Percentiles rank a stretch among this genome's conserved stretches.
These are phyloP conservation scores for Coemansia nantahalensis DNA, from an alignment of 192 early-diverging fungal genomes.

Conservation along the genomic window DNA sequence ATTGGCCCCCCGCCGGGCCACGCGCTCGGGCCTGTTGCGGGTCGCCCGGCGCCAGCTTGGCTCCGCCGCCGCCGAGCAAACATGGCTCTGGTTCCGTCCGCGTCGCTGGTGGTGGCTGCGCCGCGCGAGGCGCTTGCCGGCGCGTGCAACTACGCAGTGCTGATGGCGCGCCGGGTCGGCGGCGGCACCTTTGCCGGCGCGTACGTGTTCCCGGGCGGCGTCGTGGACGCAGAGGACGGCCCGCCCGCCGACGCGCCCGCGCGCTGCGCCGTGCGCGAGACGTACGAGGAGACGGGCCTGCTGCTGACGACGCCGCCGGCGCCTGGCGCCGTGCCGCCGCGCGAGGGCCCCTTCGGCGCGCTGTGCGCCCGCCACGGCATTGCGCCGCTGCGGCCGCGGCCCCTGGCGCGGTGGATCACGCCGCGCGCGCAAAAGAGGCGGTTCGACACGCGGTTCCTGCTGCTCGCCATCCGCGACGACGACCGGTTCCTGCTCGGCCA, in stretches of 20 bases:
- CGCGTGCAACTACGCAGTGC: slow-evolving; percentile 44
- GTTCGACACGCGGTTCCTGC: slow-evolving; percentile 47
- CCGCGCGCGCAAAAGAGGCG: slow-evolving; percentile 25
- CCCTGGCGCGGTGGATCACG: slow-evolving; percentile 56
- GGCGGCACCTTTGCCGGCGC: slow-evolving; percentile 36
- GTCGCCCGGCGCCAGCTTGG: no score
- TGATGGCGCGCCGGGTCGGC: slow-evolving; percentile 35
- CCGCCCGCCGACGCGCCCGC: slow-evolving; percentile 18
- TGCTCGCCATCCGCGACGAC: slow-evolving; percentile 14
- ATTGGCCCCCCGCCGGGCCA: no score
- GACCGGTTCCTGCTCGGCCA: slow-evolving; percentile 13
- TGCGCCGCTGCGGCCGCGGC: slow-evolving; percentile 44
- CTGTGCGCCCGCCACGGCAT: slow-evolving; percentile 50
- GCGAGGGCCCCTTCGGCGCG: slow-evolving; percentile 44
- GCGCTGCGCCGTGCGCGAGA: slow-evolving; percentile 72
- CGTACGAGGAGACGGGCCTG: slow-evolving; percentile 79
- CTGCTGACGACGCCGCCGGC: slow-evolving; percentile 50
- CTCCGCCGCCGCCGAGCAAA: not conserved
- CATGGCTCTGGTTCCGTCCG: slow-evolving; percentile 9
- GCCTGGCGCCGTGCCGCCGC: slow-evolving; percentile 14
- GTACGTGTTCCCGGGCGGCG: slow-evolving; percentile 46
- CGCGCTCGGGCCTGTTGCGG: no score
- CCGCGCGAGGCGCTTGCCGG: slow-evolving; percentile 5
- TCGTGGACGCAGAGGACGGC: slow-evolving; percentile 21
- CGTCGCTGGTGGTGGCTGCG: slow-evolving; percentile 44